Evolutionary conservation across 2,329 filamentous ascomycete genomes (phyloP).

Genomic region (Colletotrichum karsti): DNA sequence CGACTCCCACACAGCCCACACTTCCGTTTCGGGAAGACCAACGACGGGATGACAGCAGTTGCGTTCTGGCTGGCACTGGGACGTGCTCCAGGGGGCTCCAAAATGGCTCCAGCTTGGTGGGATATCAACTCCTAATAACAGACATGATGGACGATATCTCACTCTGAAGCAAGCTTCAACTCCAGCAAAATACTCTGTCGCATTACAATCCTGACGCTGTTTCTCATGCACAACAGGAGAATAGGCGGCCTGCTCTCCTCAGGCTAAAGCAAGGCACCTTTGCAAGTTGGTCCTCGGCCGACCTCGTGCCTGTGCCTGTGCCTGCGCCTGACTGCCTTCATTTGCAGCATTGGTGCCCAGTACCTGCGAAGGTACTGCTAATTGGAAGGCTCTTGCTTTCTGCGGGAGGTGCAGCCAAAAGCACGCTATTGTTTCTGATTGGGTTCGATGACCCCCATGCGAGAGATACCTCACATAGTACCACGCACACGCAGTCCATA

Average conservation of each 20-base stretch:
- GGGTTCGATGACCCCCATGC: slow-evolving; percentile 9
- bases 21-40: slow-evolving; percentile 11
- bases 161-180: no score
- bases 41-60: slow-evolving; percentile 22
- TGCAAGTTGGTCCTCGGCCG: not conserved
- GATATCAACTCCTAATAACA: not conserved
- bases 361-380: not conserved
- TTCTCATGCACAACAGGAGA: not conserved
- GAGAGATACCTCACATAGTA: no score
- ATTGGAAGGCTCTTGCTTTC: not conserved
- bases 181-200: not conserved
- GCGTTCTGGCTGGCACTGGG: not conserved
- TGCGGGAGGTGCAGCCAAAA: slow-evolving; percentile 18
- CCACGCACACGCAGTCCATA: no score
- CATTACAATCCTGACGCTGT: not conserved
- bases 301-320: not conserved
- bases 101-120: no score
- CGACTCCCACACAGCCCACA: slow-evolving; percentile 19
- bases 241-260: not conserved
- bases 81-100: not conserved
- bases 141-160: not conserved
- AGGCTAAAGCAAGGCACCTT: slow-evolving; percentile 17
- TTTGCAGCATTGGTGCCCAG: slow-evolving; percentile 6
- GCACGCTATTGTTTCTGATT: slow-evolving; percentile 32
- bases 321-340: not conserved